phyloP scores from a whole-genome alignment of 805 yeast species.

The Jamesozyma piceae region DNA sequence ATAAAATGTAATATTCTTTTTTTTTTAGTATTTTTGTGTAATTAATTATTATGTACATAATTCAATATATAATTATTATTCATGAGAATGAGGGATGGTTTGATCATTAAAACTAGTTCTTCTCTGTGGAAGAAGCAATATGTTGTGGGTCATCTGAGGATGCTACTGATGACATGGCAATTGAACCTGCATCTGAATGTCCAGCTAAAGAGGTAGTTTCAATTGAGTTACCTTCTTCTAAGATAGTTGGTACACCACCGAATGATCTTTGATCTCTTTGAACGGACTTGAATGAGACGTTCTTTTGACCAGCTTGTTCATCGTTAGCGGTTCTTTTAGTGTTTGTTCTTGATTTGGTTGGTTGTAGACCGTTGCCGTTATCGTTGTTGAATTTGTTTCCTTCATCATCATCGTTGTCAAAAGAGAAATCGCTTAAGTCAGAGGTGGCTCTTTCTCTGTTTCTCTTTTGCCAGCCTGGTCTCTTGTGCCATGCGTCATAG shows the following conservation, averaged over 20 bases:
- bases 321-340: conserved; percentile 8
- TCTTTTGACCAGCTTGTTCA: conserved; percentile 16
- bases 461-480: conserved; percentile 26
- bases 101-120: too few relatives aligned
- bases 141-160: conserved; percentile 11
- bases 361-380: not conserved
- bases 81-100: too few relatives aligned
- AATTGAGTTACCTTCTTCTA: conserved; percentile 23
- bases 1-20: too few relatives aligned
- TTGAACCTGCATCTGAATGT: conserved; percentile 8
- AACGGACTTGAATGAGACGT: conserved; percentile 27
- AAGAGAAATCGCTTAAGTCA: conserved; percentile 24
- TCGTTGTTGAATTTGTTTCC: not conserved
- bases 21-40: too few relatives aligned
- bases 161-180: conserved; percentile 7
- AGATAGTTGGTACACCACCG: conserved; percentile 27
- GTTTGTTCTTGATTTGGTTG: conserved; percentile 6
- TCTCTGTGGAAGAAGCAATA: too few relatives aligned
- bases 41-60: too few relatives aligned
- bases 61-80: too few relatives aligned
- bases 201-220: conserved; percentile 20
- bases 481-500: conserved; percentile 21
- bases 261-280: conserved; percentile 16
- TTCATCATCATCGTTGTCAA: conserved; percentile 13
- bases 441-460: conserved; percentile 21